These are phyloP conservation scores for Chloromonas sp. DNA, from an alignment of 163 green algal genomes.

Conservation along the genomic window DNA sequence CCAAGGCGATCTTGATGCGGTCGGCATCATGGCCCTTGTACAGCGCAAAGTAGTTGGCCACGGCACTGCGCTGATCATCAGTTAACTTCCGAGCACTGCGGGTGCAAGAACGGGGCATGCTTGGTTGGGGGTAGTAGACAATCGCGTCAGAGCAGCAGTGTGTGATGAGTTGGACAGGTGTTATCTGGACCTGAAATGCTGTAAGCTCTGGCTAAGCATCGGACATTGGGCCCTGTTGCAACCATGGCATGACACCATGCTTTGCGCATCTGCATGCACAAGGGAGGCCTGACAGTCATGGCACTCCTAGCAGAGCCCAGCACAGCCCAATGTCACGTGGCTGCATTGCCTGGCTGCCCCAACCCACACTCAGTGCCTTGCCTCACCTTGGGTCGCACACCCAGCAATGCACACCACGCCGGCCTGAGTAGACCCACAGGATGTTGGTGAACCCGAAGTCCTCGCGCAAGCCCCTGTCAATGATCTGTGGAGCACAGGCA, in stretches of 20 bases:
- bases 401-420: conserved; percentile 95
- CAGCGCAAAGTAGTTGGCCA: conserved; percentile 86
- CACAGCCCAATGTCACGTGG: background rate
- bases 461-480: conserved; percentile 77
- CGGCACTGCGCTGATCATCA: conserved; percentile 79
- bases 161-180: too few species aligned
- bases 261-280: too few species aligned
- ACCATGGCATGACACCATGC: background rate
- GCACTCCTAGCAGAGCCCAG: background rate
- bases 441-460: conserved; percentile 98
- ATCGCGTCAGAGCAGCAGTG: too few species aligned
- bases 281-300: too few species aligned
- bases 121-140: too few species aligned
- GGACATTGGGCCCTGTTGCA: background rate
- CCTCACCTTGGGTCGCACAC: conserved; percentile 82
- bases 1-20: conserved; percentile 16
- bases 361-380: background rate
- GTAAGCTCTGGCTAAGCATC: background rate
- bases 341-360: background rate
- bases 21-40: conserved; percentile 54
- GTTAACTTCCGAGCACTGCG: conserved; percentile 71
- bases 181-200: too few species aligned
- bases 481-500: conserved; percentile 47
- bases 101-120: too few species aligned
- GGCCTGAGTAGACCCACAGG: conserved; percentile 95